Evolutionary conservation across 805 yeast genomes (phyloP).

Genomic region (Lipomyces chichibuensis): DNA sequence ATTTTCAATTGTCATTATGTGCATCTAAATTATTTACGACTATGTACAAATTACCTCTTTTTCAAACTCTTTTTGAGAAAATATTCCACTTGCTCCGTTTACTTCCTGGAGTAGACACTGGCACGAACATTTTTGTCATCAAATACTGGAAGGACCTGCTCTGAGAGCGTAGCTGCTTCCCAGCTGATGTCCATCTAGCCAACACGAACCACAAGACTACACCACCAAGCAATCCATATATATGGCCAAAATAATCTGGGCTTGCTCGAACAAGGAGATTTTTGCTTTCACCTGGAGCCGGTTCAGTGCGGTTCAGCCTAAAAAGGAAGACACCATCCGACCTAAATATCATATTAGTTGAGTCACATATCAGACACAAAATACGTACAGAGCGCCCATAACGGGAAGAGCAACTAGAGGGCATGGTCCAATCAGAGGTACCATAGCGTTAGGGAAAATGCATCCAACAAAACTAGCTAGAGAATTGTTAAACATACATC

Average conservation of each 20-base stretch:
- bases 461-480: slow-evolving; percentile 22
- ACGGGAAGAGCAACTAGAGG: slow-evolving; percentile 27
- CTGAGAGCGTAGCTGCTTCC: slow-evolving; percentile 15
- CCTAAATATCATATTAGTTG: slow-evolving; percentile 2
- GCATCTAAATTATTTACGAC: neutral
- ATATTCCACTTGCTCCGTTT: neutral
- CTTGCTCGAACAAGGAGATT: neutral
- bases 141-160: slow-evolving; percentile 17
- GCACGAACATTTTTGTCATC: slow-evolving; percentile 13
- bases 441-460: slow-evolving; percentile 18
- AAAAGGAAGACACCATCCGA: slow-evolving; percentile 1
- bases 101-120: neutral
- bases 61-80: neutral
- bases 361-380: neutral
- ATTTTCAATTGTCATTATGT: no score
- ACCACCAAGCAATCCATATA: slow-evolving; percentile 29
- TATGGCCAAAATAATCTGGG: slow-evolving; percentile 12
- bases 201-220: slow-evolving; percentile 21
- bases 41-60: neutral
- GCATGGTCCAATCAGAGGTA: slow-evolving; percentile 21
- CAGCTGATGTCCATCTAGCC: slow-evolving; percentile 27
- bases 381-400: slow-evolving; percentile 22
- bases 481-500: neutral
- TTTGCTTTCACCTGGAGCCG: neutral
- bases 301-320: neutral